Conservation (phyloP, 2,329 filamentous ascomycete genomes). For the Cercospora sp. region DNA sequence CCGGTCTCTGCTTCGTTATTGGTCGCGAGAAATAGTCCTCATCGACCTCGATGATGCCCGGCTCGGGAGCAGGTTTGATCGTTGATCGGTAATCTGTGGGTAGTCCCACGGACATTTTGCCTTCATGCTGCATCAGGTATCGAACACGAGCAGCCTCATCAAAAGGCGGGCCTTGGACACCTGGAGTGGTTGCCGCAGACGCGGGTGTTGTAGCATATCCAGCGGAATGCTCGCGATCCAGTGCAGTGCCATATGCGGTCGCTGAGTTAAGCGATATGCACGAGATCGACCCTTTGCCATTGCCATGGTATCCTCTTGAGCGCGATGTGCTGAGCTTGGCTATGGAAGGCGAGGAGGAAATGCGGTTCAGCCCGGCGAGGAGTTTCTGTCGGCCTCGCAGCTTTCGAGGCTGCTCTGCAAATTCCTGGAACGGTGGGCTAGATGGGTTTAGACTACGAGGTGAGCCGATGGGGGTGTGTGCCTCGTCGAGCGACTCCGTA, state of each 20-base stretch:
- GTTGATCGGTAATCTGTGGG: slow-evolving; percentile 62
- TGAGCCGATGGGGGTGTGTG: slow-evolving; percentile 20
- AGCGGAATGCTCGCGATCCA: slow-evolving; percentile 58
- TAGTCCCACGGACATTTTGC: slow-evolving; percentile 59
- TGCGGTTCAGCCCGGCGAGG: slow-evolving; percentile 73
- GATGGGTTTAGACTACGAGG: slow-evolving; percentile 33
- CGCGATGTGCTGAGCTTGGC: slow-evolving; percentile 62
- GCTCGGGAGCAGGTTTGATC: slow-evolving; percentile 38
- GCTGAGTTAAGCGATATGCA: slow-evolving; percentile 62
- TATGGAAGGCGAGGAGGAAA: slow-evolving; percentile 76
- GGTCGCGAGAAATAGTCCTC: slow-evolving; percentile 51
- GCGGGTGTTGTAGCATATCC: slow-evolving; percentile 58
- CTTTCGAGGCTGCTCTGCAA: slow-evolving; percentile 51
- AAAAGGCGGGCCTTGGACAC: slow-evolving; percentile 49
- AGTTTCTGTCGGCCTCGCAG: slow-evolving; percentile 69
- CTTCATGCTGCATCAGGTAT: slow-evolving; percentile 51
- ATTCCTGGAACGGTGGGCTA: slow-evolving; percentile 32
- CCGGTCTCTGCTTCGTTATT: slow-evolving; percentile 31
- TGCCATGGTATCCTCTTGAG: slow-evolving; percentile 64
- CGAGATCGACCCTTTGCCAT: slow-evolving; percentile 63
- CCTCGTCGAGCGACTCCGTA: slow-evolving; percentile 22
- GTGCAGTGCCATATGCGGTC: slow-evolving; percentile 52
- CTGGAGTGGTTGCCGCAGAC: slow-evolving; percentile 51
- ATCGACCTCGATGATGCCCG: slow-evolving; percentile 40
- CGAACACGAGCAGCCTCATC: slow-evolving; percentile 58